Evolutionary conservation across 768 basidiomycete species (phyloP), one percentile per base, ranked within the genome.

Genomic region (Rhodosporidiobolus sp.): DNA sequence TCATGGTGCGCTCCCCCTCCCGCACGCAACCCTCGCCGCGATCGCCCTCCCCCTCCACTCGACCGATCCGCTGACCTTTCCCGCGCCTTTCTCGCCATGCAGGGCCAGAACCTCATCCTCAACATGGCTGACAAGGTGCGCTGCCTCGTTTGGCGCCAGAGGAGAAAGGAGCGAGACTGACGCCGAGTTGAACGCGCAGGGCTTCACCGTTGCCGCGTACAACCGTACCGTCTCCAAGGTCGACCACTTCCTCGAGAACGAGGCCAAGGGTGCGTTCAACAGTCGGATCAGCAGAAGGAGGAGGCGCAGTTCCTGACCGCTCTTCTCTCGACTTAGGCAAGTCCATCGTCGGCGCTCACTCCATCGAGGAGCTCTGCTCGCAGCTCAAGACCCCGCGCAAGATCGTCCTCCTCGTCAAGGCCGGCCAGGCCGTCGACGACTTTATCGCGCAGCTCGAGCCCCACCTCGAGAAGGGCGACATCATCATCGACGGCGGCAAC

Each of bases 401-500:
- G 84, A 95, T 98, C 81, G 88, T 99, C 81, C 89, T 99, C 73
- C 92, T 99, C 80, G 96, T 99, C 83, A 97, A 98, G 86, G 96
- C 96, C 72, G 96, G 96, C 72, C 81, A 87, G 70, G 95, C 96
- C 76, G 96, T 99, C 70, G 96, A 99, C 84, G 87, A 88, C 80
- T 98, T 98, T 84, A 99, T 99, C 83, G 74, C 73, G 56, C 90
- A 92, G 83, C 89, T 98, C 72, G 86, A 86, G 71, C 94, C 95
- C 66, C 84, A 89, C 82, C 90, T 99, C 77, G 94, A 97, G 81
- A 82, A 88, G 80, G 96, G 96, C 78, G 96, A 99, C 83, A 98
- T 99, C 85, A 87, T 99, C 85, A 97, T 99, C 78, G 96, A 99
- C 82, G 96, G 96, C 79, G 96, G 96, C 79, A 99, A 99, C 85